These are phyloP conservation scores for Pelargonium fulgidum DNA, from an alignment of 441 rosid species.

Conservation along the genomic window DNA sequence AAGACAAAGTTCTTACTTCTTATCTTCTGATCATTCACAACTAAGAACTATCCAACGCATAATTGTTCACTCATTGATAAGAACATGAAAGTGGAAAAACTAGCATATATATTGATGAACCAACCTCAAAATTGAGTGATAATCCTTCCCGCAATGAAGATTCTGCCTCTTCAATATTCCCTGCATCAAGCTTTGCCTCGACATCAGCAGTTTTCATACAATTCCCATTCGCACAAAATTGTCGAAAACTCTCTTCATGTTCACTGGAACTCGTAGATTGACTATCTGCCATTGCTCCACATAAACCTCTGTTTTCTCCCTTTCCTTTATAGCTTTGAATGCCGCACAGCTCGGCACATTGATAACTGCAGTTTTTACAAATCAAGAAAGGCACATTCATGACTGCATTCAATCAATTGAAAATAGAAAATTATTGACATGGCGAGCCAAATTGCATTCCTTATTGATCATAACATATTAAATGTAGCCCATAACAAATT, in stretches of 20 bases:
- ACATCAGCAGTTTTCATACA: conserved; percentile 57
- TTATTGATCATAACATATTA: not conserved
- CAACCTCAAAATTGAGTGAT: conserved; percentile 76
- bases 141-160: conserved; percentile 80
- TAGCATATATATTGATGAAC: not conserved
- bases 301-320: not conserved
- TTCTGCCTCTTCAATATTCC: conserved; percentile 87
- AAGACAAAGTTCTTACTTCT: too few species aligned
- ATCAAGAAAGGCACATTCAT: not conserved
- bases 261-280: conserved; percentile 20
- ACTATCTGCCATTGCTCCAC: conserved; percentile 12
- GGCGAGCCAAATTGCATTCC: not conserved
- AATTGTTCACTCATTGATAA: not conserved
- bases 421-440: too few species aligned
- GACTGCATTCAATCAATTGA: too few species aligned
- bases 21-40: too few species aligned
- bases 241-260: conserved; percentile 27
- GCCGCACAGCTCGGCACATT: not conserved
- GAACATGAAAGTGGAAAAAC: not conserved
- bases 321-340: not conserved
- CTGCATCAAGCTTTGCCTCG: conserved; percentile 84
- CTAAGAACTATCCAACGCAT: not conserved
- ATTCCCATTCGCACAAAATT: conserved; percentile 65
- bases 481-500: not conserved
- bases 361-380: not conserved